Percentiles rank a stretch among this genome's conserved stretches.
Evolutionary conservation across 495 filamentous ascomycete species (phyloP).

Genomic region (Ramalina peruviana): DNA sequence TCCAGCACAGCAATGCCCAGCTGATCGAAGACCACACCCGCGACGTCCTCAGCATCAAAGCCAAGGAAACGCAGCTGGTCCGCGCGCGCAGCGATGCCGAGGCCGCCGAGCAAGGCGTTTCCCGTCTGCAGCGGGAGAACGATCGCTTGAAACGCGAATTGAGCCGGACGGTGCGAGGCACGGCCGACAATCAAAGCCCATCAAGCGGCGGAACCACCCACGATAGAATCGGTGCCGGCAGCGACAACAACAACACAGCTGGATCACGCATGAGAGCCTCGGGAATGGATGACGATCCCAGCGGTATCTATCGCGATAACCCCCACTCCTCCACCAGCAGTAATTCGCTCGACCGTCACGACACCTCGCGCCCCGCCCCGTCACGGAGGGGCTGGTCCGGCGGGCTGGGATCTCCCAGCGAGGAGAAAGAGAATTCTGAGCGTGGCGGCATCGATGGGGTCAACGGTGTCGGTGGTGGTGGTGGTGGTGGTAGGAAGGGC

Average conservation of each 20-base stretch:
- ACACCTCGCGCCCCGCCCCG: slow-evolving; percentile 5
- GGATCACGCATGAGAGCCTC: too few relatives aligned
- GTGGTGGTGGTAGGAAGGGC: slow-evolving; percentile 16
- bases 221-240: slow-evolving; percentile 18
- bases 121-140: slow-evolving; percentile 74
- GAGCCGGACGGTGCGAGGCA: slow-evolving; percentile 14
- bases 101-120: slow-evolving; percentile 67
- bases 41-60: slow-evolving; percentile 89
- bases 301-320: background rate
- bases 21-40: slow-evolving; percentile 95
- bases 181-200: slow-evolving; percentile 10
- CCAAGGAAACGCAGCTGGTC: slow-evolving; percentile 94
- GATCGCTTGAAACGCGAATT: slow-evolving; percentile 78
- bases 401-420: slow-evolving; percentile 47
- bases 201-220: slow-evolving; percentile 23
- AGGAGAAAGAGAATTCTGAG: slow-evolving; percentile 68
- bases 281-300: too few relatives aligned
- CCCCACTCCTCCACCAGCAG: slow-evolving; percentile 15
- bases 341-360: slow-evolving; percentile 40
- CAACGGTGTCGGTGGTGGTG: slow-evolving; percentile 14
- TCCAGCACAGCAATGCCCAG: slow-evolving; percentile 90
- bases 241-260: too few relatives aligned
- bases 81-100: slow-evolving; percentile 83
- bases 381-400: slow-evolving; percentile 23
- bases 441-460: slow-evolving; percentile 21